Percentiles rank a stretch among this genome's conserved stretches.
Evolutionary conservation across 2,329 filamentous ascomycete genomes (phyloP).

Genomic region (Colletotrichum eremochloae): DNA sequence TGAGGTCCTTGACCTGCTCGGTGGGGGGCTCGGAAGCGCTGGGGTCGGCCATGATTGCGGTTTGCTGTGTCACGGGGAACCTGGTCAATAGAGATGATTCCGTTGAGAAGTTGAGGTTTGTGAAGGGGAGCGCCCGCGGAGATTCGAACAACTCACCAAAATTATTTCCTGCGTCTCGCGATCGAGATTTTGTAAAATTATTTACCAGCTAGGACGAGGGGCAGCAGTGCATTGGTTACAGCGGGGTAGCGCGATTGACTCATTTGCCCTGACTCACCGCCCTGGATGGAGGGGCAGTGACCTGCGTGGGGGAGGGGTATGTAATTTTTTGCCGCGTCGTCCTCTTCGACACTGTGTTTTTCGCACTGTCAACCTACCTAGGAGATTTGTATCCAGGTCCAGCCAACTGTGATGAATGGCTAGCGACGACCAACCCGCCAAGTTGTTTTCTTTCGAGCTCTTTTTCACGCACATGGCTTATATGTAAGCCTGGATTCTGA

Average conservation of each 20-base stretch:
- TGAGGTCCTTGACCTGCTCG: conserved; percentile 58
- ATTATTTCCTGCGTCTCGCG: conserved; percentile 31
- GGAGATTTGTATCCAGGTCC: neutral
- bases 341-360: neutral
- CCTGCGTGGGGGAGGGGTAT: conserved; percentile 35
- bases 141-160: conserved; percentile 30
- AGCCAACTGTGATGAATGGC: neutral
- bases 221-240: conserved; percentile 40
- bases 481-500: neutral
- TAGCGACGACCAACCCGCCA: no score
- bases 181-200: conserved; percentile 37
- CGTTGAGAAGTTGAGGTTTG: neutral
- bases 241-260: conserved; percentile 40
- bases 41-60: conserved; percentile 47
- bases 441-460: neutral
- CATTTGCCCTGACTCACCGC: conserved; percentile 42
- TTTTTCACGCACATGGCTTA: rapidly evolving
- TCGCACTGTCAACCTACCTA: conserved; percentile 1
- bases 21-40: conserved; percentile 56
- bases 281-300: conserved; percentile 37
- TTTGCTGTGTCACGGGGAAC: conserved; percentile 12
- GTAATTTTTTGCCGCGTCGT: neutral
- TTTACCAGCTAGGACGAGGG: conserved; percentile 32
- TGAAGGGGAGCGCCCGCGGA: neutral
- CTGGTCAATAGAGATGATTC: conserved; percentile 6